These are phyloP conservation scores for Verticillium zaregamsianum DNA, from an alignment of 2,329 filamentous ascomycete species.

Conservation along the genomic window DNA sequence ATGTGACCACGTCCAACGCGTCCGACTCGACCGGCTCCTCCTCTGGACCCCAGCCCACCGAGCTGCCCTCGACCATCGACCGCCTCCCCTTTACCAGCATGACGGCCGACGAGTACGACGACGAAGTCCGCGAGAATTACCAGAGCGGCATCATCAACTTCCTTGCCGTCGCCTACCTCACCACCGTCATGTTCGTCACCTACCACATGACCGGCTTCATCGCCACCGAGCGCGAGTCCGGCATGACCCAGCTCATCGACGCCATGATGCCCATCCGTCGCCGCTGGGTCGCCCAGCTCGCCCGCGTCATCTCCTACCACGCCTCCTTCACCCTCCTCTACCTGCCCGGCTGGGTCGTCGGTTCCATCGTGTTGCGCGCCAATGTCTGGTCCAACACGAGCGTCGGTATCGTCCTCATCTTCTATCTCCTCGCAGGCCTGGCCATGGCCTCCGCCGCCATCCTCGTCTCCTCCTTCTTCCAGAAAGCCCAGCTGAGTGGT, in stretches of 20 bases:
- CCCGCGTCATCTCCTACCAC: slow-evolving; percentile 53
- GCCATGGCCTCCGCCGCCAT: slow-evolving; percentile 77
- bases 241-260: slow-evolving; percentile 70
- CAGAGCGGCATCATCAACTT: slow-evolving; percentile 62
- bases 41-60: not conserved
- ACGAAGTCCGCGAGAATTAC: slow-evolving; percentile 55
- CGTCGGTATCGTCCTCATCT: slow-evolving; percentile 63
- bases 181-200: slow-evolving; percentile 64
- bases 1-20: slow-evolving; percentile 23
- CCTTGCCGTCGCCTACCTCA: slow-evolving; percentile 63
- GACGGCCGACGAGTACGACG: slow-evolving; percentile 45
- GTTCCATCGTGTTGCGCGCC: slow-evolving; percentile 58
- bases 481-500: slow-evolving; percentile 81
- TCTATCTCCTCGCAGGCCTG: slow-evolving; percentile 72
- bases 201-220: slow-evolving; percentile 71
- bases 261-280: slow-evolving; percentile 64
- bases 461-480: slow-evolving; percentile 79
- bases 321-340: slow-evolving; percentile 67
- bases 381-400: slow-evolving; percentile 65
- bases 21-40: not conserved
- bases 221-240: slow-evolving; percentile 64
- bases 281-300: slow-evolving; percentile 42
- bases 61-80: slow-evolving; percentile 15
- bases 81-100: slow-evolving; percentile 26
- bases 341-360: slow-evolving; percentile 35